Conservation (phyloP, 495 filamentous ascomycete genomes). For the Xylaria venustula region DNA sequence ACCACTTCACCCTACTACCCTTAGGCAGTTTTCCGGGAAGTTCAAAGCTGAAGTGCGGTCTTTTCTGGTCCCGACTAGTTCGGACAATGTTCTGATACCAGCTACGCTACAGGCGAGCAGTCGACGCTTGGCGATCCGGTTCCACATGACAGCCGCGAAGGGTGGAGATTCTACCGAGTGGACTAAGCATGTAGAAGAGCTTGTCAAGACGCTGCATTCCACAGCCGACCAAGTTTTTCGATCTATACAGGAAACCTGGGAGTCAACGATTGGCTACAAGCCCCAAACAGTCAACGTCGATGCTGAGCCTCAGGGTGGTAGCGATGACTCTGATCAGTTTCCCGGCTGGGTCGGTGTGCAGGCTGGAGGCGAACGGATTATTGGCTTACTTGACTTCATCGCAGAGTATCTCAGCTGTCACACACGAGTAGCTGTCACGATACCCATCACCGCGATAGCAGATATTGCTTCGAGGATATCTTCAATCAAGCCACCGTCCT, state of each 20-base stretch:
- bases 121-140: slow-evolving; percentile 60
- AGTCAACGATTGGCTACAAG: slow-evolving; percentile 51
- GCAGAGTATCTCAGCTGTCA: slow-evolving; percentile 44
- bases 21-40: slow-evolving; percentile 70
- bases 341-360: slow-evolving; percentile 68
- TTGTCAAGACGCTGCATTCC: slow-evolving; percentile 60
- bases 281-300: slow-evolving; percentile 34
- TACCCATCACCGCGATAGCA: slow-evolving; percentile 63
- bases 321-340: slow-evolving; percentile 48
- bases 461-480: slow-evolving; percentile 68
- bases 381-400: slow-evolving; percentile 62
- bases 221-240: slow-evolving; percentile 74
- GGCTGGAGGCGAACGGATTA: slow-evolving; percentile 66
- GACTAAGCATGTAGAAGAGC: slow-evolving; percentile 58
- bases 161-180: slow-evolving; percentile 71
- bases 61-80: slow-evolving; percentile 57
- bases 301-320: slow-evolving; percentile 41
- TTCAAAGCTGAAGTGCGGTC: slow-evolving; percentile 58
- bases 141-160: slow-evolving; percentile 76
- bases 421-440: slow-evolving; percentile 58
- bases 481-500: slow-evolving; percentile 58
- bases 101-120: slow-evolving; percentile 50
- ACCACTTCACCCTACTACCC: slow-evolving; percentile 73
- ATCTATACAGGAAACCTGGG: slow-evolving; percentile 74
- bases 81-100: slow-evolving; percentile 44